phyloP scores from a whole-genome alignment of 2,329 filamentous ascomycete genomes.

The Talaromyces sp. region DNA sequence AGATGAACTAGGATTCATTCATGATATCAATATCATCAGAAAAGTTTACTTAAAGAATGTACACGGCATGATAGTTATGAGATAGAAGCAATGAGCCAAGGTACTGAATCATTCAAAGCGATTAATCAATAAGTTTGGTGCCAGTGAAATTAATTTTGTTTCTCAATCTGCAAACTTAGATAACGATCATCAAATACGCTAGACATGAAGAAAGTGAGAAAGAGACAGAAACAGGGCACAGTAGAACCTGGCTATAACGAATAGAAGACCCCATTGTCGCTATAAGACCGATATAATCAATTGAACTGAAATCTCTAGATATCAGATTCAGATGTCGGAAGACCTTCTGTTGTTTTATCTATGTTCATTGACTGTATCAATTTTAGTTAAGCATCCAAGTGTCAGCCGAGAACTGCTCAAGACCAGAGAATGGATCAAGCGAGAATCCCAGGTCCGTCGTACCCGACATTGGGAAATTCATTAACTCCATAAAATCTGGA shows the following conservation, averaged over 20 bases:
- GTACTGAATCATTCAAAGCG: neutral
- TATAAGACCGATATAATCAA: neutral
- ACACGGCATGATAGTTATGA: neutral
- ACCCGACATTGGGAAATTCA: constrained; percentile 12
- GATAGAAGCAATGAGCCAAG: no score
- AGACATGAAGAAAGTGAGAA: neutral
- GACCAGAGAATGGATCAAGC: constrained; percentile 11
- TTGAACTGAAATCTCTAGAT: neutral
- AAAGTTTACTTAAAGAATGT: neutral
- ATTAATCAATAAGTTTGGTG: neutral
- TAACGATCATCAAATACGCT: neutral
- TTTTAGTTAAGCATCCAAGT: constrained; percentile 15
- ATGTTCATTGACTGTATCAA: neutral
- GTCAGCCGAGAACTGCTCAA: constrained; percentile 18
- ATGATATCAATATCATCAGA: neutral
- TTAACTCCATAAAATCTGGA: constrained; percentile 1
- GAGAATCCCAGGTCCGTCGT: constrained; percentile 18
- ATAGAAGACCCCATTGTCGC: neutral
- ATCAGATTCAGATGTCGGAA: neutral
- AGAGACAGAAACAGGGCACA: neutral
- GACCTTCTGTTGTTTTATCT: neutral
- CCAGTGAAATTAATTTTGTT: neutral
- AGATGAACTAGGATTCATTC: constrained; percentile 37
- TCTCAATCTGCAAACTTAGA: neutral
- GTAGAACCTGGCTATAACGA: neutral